phyloP scores from a whole-genome alignment of 2,329 filamentous ascomycete genomes.

The Monilinia fructicola region DNA sequence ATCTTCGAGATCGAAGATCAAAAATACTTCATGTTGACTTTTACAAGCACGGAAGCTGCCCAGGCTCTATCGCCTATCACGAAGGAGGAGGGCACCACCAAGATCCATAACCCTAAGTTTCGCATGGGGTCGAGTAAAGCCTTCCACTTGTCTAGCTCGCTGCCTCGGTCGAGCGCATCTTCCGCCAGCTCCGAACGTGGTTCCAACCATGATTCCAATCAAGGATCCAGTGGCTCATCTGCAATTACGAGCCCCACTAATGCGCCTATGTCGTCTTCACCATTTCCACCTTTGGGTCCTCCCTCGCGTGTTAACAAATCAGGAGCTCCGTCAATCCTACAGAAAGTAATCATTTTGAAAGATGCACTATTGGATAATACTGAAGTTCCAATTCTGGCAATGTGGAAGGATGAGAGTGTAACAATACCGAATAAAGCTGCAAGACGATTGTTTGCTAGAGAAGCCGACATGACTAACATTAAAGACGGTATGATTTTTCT shows the following conservation, averaged over 20 bases:
- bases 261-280: constrained; percentile 54
- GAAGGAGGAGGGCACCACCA: constrained; percentile 21
- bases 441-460: constrained; percentile 50
- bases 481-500: constrained; percentile 43
- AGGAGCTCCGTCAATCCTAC: constrained; percentile 62
- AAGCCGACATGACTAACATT: constrained; percentile 43
- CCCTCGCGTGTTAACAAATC: constrained; percentile 56
- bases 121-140: background rate
- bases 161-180: constrained; percentile 35
- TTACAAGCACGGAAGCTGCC: constrained; percentile 58
- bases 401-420: constrained; percentile 78
- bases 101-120: background rate
- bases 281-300: constrained; percentile 67
- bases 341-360: constrained; percentile 74
- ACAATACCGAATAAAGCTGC: constrained; percentile 66
- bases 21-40: constrained; percentile 72
- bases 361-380: constrained; percentile 75
- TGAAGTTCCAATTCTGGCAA: constrained; percentile 70
- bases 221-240: constrained; percentile 39
- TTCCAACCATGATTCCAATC: constrained; percentile 33
- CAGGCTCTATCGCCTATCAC: constrained; percentile 37
- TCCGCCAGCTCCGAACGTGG: constrained; percentile 35
- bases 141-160: constrained; percentile 3
- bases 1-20: constrained; percentile 70
- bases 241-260: constrained; percentile 51